phyloP scores from a whole-genome alignment of 2,329 filamentous ascomycete genomes.

The Fusarium abutilonis region DNA sequence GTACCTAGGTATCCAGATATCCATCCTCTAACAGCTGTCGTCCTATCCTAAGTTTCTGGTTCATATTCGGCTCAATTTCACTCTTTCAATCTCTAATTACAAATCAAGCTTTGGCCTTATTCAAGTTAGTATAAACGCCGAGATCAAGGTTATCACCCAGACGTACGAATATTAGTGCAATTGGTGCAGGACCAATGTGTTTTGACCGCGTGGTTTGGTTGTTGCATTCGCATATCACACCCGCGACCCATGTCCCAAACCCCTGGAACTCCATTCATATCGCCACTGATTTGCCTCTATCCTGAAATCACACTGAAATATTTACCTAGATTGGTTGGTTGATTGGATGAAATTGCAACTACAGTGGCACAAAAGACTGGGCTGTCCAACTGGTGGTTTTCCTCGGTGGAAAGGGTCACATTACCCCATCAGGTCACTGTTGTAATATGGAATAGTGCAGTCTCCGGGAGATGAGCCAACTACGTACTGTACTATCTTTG shows the following conservation, averaged over 20 bases:
- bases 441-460: conserved; percentile 5
- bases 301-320: conserved; percentile 27
- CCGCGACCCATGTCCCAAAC: conserved; percentile 13
- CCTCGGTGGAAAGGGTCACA: conserved; percentile 2
- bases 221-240: conserved; percentile 3
- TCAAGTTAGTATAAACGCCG: background rate
- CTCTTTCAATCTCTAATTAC: background rate
- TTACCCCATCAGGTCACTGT: conserved; percentile 20
- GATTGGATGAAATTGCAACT: conserved; percentile 2
- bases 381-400: conserved; percentile 27
- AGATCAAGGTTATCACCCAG: background rate
- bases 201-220: background rate
- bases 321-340: background rate
- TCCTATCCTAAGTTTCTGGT: no score
- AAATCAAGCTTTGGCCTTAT: background rate
- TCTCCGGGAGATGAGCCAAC: conserved; percentile 13
- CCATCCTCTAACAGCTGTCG: background rate
- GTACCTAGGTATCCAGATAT: background rate
- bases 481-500: conserved; percentile 23
- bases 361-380: background rate
- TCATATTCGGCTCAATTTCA: no score
- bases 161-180: no score
- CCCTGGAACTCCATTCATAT: conserved; percentile 17
- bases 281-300: conserved; percentile 32
- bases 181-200: background rate